These are phyloP conservation scores for Medicago ruthenica DNA, from an alignment of 306 rosid genomes.

Conservation along the genomic window DNA sequence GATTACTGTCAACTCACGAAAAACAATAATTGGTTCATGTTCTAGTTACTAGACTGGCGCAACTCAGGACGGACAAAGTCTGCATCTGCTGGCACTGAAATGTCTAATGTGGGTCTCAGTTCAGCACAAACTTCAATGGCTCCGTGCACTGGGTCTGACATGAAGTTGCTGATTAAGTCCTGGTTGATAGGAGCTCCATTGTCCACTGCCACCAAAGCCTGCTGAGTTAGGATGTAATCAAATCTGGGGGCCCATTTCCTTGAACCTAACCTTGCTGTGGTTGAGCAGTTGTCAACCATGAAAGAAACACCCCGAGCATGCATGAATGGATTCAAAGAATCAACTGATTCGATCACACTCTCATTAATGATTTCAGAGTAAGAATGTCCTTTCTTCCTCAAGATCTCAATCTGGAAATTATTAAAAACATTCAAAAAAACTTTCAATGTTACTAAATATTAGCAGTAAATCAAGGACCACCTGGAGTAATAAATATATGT, in stretches of 20 bases:
- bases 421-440: neutral
- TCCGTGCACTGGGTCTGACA: constrained; percentile 90
- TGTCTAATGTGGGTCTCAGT: constrained; percentile 92
- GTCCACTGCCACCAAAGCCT: constrained; percentile 93
- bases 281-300: constrained; percentile 98
- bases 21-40: constrained; percentile 2
- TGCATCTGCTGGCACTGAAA: constrained; percentile 86
- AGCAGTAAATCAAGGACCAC: neutral
- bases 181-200: constrained; percentile 65
- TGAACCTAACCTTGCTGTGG: constrained; percentile 98
- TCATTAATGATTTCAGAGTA: constrained; percentile 96
- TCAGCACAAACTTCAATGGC: constrained; percentile 90
- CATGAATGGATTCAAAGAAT: constrained; percentile 97
- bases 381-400: constrained; percentile 97
- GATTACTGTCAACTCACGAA: constrained; percentile 26
- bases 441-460: neutral
- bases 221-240: constrained; percentile 87
- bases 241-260: constrained; percentile 99
- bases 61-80: constrained; percentile 97
- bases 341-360: constrained; percentile 94
- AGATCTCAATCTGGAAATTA: constrained; percentile 77
- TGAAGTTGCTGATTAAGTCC: constrained; percentile 91
- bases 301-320: constrained; percentile 99
- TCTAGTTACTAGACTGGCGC: constrained; percentile 69
- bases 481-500: neutral